Base-by-base conservation (phyloP, 805 yeast genomes). In the Zygosaccharomyces gambellarensis region DNA sequence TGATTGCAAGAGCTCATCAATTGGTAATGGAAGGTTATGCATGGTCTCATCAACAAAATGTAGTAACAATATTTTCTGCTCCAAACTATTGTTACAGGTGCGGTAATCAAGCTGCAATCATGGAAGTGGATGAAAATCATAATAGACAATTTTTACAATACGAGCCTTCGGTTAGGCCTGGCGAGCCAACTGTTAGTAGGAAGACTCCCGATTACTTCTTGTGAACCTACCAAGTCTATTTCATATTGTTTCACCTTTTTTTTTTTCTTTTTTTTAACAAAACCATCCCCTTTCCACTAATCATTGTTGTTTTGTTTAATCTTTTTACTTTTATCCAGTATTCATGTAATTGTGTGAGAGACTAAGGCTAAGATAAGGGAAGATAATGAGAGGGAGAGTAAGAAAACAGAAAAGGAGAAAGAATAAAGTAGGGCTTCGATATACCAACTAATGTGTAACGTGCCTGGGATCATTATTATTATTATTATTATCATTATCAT, bases 71-170 rank as follows among this genome's bases (percentile, higher is more conserved):
- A 49, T 90, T 90, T 68, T 81, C 89, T 52, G 98, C 98, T 27
- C 98, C 98, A 52, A 90, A 90, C 71, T 90, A 90, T 70, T 90
- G 98, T 72, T 90, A 90, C 70, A 80, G 98, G 73, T 90, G 98
- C 74, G 98, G 98, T 62, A 90, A 90, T 72, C 96, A 89, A 74
- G 97, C 97, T 39, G 97, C 97, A 34, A 88, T 90, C 59, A 90
- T 90, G 97, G 97, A 90, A 72, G 96, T 90, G 53, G 97, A 90
- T 69, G 97, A 90, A 70, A 85, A 83, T 67, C 92, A 88, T 70
- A 83, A 87, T 69, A 84, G 87, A 79, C 95, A 84, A 68, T 89
- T 90, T 69, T 74, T 92, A 71, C 97, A 92, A 71, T 92, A 92
- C 70, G 98, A 92, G 68, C 98, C 98, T 44, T 83, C 90, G 47